phyloP scores from a whole-genome alignment of 768 basidiomycete species.

The Amanita phalloides region DNA sequence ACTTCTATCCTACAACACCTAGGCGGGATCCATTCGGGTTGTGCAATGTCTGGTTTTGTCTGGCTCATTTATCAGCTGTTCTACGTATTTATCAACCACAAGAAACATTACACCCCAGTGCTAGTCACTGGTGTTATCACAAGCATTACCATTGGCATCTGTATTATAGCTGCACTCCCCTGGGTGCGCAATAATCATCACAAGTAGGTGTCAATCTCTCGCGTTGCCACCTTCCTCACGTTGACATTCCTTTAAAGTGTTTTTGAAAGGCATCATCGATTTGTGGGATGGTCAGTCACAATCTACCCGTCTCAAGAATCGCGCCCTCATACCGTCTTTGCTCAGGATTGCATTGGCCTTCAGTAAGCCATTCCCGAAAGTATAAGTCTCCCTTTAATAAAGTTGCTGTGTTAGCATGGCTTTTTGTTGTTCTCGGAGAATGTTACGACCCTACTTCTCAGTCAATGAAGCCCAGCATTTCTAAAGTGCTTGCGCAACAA shows the following conservation, averaged over 20 bases:
- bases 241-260: constrained; percentile 28
- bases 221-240: constrained; percentile 59
- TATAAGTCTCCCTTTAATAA: not conserved
- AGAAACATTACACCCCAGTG: constrained; percentile 40
- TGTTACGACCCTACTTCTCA: constrained; percentile 46
- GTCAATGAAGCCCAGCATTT: constrained; percentile 50
- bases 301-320: not conserved
- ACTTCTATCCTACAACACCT: constrained; percentile 71
- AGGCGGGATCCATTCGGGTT: constrained; percentile 80
- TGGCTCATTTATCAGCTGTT: constrained; percentile 63
- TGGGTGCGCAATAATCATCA: constrained; percentile 78
- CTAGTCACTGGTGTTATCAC: constrained; percentile 55
- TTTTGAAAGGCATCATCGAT: constrained; percentile 76
- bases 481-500: constrained; percentile 54
- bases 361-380: constrained; percentile 29
- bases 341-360: constrained; percentile 36
- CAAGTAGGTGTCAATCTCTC: constrained; percentile 54
- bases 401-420: constrained; percentile 32
- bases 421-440: constrained; percentile 62
- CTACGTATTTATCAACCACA: constrained; percentile 39
- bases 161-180: constrained; percentile 59
- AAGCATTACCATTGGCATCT: constrained; percentile 45
- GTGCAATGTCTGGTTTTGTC: constrained; percentile 60
- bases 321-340: constrained; percentile 5
- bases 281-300: constrained; percentile 60